Evolutionary conservation across 2,329 filamentous ascomycete species (phyloP).

Genomic region (Trichophyton benhamiae): DNA sequence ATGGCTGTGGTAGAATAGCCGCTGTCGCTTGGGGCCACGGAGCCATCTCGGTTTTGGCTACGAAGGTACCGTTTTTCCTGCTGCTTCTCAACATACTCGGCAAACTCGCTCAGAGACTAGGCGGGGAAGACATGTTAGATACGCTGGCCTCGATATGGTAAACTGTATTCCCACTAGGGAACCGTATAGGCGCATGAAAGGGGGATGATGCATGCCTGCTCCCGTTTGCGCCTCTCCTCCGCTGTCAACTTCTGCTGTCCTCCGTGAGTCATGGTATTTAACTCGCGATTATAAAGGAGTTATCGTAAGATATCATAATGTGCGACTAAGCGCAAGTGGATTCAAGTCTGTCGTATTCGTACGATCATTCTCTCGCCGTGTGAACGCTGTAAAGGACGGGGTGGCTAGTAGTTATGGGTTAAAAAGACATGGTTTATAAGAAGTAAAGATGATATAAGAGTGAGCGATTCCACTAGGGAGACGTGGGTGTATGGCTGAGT

Average conservation of each 20-base stretch:
- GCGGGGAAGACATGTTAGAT: background rate
- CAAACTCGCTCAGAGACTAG: conserved; percentile 82
- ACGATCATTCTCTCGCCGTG: conserved; percentile 13
- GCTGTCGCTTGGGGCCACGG: conserved; percentile 30
- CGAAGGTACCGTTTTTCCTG: conserved; percentile 46
- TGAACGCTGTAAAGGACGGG: background rate
- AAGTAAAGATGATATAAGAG: background rate
- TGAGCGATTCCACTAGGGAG: background rate
- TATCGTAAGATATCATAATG: background rate
- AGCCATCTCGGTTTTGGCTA: conserved; percentile 21
- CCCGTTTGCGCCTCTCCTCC: conserved; percentile 74
- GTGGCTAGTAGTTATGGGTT: background rate
- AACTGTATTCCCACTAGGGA: background rate
- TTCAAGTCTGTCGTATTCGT: conserved; percentile 11
- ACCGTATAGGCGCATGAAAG: background rate
- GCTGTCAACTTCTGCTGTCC: conserved; percentile 48
- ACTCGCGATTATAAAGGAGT: background rate
- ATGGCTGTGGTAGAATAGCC: conserved; percentile 28
- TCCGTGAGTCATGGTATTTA: conserved; percentile 23
- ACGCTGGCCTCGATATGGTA: background rate
- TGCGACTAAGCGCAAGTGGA: conserved; percentile 5
- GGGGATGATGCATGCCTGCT: conserved; percentile 49
- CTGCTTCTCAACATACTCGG: conserved; percentile 93
- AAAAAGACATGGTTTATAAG: background rate
- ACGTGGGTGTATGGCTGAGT: background rate